Percentiles rank a stretch among this genome's conserved stretches.
These are phyloP conservation scores for Calonectria fujianensis DNA, from an alignment of 2,329 filamentous ascomycete species.

Conservation along the genomic window DNA sequence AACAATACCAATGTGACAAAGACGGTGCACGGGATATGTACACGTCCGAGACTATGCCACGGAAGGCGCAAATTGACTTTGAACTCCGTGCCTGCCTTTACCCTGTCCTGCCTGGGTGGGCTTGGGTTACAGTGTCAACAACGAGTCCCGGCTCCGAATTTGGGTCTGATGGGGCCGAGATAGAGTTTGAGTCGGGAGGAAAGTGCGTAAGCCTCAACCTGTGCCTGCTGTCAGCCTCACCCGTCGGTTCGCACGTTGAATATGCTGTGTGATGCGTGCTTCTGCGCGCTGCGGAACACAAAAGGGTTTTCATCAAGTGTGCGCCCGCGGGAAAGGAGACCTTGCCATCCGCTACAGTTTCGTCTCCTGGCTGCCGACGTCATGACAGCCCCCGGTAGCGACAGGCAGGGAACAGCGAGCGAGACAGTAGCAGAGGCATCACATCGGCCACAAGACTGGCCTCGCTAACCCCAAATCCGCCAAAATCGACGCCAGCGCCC, in stretches of 20 bases:
- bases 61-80: slow-evolving; percentile 50
- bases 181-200: slow-evolving; percentile 14
- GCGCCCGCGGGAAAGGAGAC: slow-evolving; percentile 4
- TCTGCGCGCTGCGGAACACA: neutral
- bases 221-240: slow-evolving; percentile 2
- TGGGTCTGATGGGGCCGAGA: slow-evolving; percentile 4
- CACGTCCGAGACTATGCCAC: slow-evolving; percentile 1
- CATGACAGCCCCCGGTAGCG: slow-evolving; percentile 10
- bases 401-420: slow-evolving; percentile 3
- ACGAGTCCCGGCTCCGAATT: slow-evolving; percentile 28
- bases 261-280: neutral
- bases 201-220: neutral
- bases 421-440: neutral
- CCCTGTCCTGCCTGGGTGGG: slow-evolving; percentile 43
- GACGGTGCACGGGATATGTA: neutral
- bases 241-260: neutral
- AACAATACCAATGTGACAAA: slow-evolving; percentile 1
- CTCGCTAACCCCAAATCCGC: neutral
- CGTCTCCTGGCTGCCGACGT: slow-evolving; percentile 1
- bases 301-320: slow-evolving; percentile 3
- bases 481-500: neutral
- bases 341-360: neutral
- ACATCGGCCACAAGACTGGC: slow-evolving; percentile 6
- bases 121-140: slow-evolving; percentile 41
- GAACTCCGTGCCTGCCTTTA: slow-evolving; percentile 53